Conservation (phyloP, 2,329 filamentous ascomycete genomes). For the Beauveria medogensis region DNA sequence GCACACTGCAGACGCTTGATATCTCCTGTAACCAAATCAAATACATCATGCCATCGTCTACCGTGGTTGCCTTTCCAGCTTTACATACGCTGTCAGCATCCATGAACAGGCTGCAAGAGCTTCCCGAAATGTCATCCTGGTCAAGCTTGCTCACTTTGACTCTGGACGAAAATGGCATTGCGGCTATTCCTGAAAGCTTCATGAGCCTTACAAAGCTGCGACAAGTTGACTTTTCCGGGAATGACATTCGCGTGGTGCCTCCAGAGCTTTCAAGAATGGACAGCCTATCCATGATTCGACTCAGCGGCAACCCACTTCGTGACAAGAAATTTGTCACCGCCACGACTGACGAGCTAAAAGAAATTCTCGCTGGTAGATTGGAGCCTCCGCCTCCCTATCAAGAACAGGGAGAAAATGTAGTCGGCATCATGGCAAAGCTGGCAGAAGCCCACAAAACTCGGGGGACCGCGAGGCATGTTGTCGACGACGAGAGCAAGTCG, state of each 20-base stretch:
- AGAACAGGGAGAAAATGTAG: conserved; percentile 20
- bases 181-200: conserved; percentile 69
- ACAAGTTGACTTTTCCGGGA: conserved; percentile 76
- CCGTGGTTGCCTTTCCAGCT: conserved; percentile 55
- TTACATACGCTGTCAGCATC: conserved; percentile 70
- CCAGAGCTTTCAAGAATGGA: conserved; percentile 75
- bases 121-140: conserved; percentile 74
- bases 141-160: conserved; percentile 62
- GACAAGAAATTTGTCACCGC: conserved; percentile 82
- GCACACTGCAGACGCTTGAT: conserved; percentile 66
- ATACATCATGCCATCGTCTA: conserved; percentile 36
- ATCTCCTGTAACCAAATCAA: conserved; percentile 68
- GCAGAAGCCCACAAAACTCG: conserved; percentile 22
- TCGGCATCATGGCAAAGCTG: conserved; percentile 21
- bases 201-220: conserved; percentile 57
- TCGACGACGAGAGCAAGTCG: conserved; percentile 37
- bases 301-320: conserved; percentile 83
- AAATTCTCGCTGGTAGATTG: conserved; percentile 58
- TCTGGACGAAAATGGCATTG: conserved; percentile 75
- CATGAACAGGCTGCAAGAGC: conserved; percentile 64
- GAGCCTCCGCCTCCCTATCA: conserved; percentile 44
- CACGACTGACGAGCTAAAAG: conserved; percentile 73
- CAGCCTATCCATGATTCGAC: conserved; percentile 61
- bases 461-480: conserved; percentile 4
- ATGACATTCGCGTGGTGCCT: conserved; percentile 70